Base-by-base conservation (phyloP, 2,329 filamentous ascomycete species). In the Fonsecaea nubica region DNA sequence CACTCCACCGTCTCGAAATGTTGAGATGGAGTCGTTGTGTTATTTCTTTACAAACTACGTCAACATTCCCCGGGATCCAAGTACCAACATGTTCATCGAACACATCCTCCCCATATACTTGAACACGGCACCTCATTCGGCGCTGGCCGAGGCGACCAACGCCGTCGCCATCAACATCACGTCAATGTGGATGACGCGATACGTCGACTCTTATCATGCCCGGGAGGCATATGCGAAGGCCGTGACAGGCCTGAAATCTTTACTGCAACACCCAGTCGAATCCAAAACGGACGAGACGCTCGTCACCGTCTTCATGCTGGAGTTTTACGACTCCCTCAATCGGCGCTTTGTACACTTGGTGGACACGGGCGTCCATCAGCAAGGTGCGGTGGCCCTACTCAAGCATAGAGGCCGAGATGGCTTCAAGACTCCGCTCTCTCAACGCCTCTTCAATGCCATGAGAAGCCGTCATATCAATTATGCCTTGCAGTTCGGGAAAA, bases 1-100 rank as follows among this genome's bases (percentile, higher is more conserved):
- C 6, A 25, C 64, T 9, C 18, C 32, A 32, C 67, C 67, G 10
- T 67, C 64, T 15, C 63, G 68, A 21, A 54, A 66, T 45, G 21
- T 59, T 12, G 63, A 66, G 50, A 18, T 58, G 30, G 68, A 66
- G 40, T 68, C 66, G 3, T 15, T 70, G 9, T 53, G 52, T 25
- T 70, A 64, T 48, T 70, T 70, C 63, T 66, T 70, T 38, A 40
- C 45, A 13, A 70, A 70, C 45, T 70, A 70, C 58, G 66, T 70
- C 68, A 64, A 68, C 48, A 68, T 65, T 10, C 68, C 68, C 5
- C 66, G 65, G 30, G 68, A 70, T 32, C 62, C 63, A 4, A 67
- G 60, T 42, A 70, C 65, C 15, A 70, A 70, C 42, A 65, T 70
- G 57, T 68, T 70, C 57, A 58, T 68, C 54, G 68, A 68, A 50